Evolutionary conservation across 257 asterid genomes (phyloP).

Genomic region (Scutellaria barbata): DNA sequence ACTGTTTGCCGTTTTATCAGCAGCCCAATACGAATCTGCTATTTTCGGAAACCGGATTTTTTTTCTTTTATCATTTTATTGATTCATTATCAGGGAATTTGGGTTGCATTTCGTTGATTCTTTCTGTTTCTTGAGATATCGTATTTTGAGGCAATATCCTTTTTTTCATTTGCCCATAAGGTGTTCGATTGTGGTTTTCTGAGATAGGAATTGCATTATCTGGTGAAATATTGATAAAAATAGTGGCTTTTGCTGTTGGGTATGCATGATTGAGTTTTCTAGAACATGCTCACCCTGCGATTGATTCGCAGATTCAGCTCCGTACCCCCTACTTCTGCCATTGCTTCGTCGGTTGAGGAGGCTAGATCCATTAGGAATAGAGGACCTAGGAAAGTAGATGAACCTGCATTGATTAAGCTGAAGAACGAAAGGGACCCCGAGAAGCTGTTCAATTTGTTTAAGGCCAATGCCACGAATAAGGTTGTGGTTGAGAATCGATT

Average conservation of each 20-base stretch:
- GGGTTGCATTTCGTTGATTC: constrained; percentile 26
- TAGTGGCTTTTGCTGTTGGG: constrained; percentile 43
- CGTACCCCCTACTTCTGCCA: constrained; percentile 36
- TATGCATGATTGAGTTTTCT: constrained; percentile 43
- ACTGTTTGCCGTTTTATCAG: no score
- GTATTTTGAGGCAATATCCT: constrained; percentile 1
- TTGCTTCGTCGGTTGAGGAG: constrained; percentile 28
- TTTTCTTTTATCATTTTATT: background rate
- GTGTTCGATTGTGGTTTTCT: constrained; percentile 16
- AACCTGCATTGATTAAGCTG: constrained; percentile 74
- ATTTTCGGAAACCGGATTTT: constrained; percentile 21
- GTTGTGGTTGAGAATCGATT: constrained; percentile 73
- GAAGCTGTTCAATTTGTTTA: constrained; percentile 68
- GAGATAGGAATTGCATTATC: constrained; percentile 28
- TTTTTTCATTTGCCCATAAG: background rate
- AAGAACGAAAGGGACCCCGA: constrained; percentile 77
- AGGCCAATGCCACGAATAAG: constrained; percentile 70
- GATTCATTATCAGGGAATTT: background rate
- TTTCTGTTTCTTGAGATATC: constrained; percentile 11
- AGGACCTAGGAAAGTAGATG: constrained; percentile 43
- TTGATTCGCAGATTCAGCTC: constrained; percentile 75
- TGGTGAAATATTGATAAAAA: constrained; percentile 29
- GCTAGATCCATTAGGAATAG: constrained; percentile 30
- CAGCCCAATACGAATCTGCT: background rate
- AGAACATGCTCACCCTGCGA: constrained; percentile 79